phyloP scores from a whole-genome alignment of 106 monocot genomes.

The Cymbidium sinense region DNA sequence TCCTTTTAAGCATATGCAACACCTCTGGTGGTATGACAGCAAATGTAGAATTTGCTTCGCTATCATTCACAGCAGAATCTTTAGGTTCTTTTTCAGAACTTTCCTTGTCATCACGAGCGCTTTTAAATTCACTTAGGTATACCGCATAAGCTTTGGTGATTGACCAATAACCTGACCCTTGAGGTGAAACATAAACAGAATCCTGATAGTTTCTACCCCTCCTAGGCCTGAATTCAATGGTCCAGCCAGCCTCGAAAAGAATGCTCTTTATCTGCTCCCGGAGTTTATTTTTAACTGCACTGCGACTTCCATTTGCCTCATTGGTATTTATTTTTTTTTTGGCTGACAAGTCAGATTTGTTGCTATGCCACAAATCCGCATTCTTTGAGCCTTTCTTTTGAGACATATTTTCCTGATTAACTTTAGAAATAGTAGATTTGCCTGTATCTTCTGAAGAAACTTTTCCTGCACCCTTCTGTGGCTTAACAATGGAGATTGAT shows the following conservation, averaged over 20 bases:
- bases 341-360: not conserved
- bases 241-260: slow-evolving; percentile 25
- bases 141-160: slow-evolving; percentile 24
- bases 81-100: slow-evolving; percentile 1
- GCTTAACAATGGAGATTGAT: not conserved
- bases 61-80: not conserved
- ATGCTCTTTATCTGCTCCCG: slow-evolving; percentile 17
- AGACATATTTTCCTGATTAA: slow-evolving; percentile 1
- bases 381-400: not conserved
- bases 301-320: not conserved
- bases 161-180: slow-evolving; percentile 21
- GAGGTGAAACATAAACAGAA: slow-evolving; percentile 24
- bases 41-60: not conserved
- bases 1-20: slow-evolving; percentile 31
- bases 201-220: slow-evolving; percentile 24
- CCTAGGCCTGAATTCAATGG: slow-evolving; percentile 22
- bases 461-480: not conserved
- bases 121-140: not conserved
- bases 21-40: slow-evolving; percentile 4
- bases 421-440: not conserved
- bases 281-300: slow-evolving; percentile 9
- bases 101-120: not conserved
- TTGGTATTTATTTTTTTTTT: not conserved
- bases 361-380: slow-evolving; percentile 2
- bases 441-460: not conserved